These are phyloP conservation scores for Aspergillus sojae DNA, from an alignment of 2,329 filamentous ascomycete species.

Conservation along the genomic window DNA sequence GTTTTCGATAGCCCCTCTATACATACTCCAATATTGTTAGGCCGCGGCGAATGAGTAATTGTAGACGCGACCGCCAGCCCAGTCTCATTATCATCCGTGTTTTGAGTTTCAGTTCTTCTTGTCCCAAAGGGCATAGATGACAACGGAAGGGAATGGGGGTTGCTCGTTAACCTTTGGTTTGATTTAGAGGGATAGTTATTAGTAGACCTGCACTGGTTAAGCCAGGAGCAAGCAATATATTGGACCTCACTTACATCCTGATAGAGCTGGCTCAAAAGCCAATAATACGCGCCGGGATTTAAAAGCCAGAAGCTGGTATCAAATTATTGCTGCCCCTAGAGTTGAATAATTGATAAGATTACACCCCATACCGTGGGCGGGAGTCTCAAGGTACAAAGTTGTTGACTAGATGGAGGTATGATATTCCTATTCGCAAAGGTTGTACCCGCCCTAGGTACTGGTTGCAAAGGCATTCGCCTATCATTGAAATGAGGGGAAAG, in stretches of 20 bases:
- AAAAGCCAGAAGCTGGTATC: not conserved
- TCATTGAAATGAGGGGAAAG: not conserved
- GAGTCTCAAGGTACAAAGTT: not conserved
- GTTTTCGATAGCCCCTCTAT: not conserved
- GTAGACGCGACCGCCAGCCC: not conserved
- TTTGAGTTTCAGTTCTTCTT: not conserved
- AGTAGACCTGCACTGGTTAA: slow-evolving; percentile 1
- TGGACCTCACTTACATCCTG: not conserved
- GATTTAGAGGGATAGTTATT: not conserved
- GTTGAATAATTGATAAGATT: not conserved
- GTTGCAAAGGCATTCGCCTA: too few species aligned
- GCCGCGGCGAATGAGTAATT: not conserved
- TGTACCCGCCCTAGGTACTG: too few species aligned
- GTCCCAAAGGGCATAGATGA: not conserved
- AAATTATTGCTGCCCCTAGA: not conserved
- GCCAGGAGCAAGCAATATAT: not conserved
- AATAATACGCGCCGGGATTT: not conserved
- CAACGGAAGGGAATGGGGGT: not conserved
- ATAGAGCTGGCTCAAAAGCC: not conserved
- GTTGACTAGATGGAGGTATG: too few species aligned
- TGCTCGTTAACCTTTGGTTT: not conserved
- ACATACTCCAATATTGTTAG: slow-evolving; percentile 24
- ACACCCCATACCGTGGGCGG: not conserved
- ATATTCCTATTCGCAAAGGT: too few species aligned
- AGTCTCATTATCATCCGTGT: not conserved